Evolutionary conservation across 1,139 yeast species (phyloP).

Genomic region (Hemisphaericaspora lyxosophila): DNA sequence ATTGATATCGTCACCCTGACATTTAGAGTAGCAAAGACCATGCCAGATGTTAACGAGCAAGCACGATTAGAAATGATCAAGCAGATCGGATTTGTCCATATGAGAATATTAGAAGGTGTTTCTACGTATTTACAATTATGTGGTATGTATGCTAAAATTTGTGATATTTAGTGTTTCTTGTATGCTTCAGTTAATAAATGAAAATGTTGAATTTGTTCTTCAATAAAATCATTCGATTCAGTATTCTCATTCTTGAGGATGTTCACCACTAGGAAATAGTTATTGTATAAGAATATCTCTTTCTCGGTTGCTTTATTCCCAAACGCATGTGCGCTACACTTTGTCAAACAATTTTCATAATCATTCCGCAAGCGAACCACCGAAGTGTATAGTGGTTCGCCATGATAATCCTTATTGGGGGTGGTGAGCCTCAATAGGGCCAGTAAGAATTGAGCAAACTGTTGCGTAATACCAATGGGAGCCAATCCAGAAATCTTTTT

Average conservation of each 20-base stretch:
- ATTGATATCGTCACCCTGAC: slow-evolving; percentile 90
- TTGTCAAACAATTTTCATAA: slow-evolving; percentile 76
- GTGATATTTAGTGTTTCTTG: slow-evolving; percentile 26
- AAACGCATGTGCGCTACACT: slow-evolving; percentile 48
- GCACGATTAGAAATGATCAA: slow-evolving; percentile 73
- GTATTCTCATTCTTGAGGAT: slow-evolving; percentile 46
- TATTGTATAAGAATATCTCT: slow-evolving; percentile 74
- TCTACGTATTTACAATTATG: slow-evolving; percentile 81
- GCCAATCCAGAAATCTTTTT: slow-evolving; percentile 47
- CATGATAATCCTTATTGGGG: slow-evolving; percentile 24
- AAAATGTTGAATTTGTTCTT: slow-evolving; percentile 62
- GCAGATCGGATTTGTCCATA: slow-evolving; percentile 86
- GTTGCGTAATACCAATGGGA: slow-evolving; percentile 64
- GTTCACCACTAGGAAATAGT: slow-evolving; percentile 59
- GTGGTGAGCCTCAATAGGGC: slow-evolving; percentile 64
- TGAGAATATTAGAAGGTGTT: slow-evolving; percentile 93
- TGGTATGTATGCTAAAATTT: slow-evolving; percentile 73
- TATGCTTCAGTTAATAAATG: slow-evolving; percentile 62
- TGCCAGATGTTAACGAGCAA: slow-evolving; percentile 66
- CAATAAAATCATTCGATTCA: slow-evolving; percentile 45
- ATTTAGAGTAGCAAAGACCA: slow-evolving; percentile 79
- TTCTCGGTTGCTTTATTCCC: slow-evolving; percentile 45
- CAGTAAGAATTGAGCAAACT: slow-evolving; percentile 71
- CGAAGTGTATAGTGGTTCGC: slow-evolving; percentile 75
- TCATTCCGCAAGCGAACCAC: slow-evolving; percentile 71